phyloP scores from a whole-genome alignment of 225 moss, liverwort and hornwort genomes.

The Climacium dendroides region DNA sequence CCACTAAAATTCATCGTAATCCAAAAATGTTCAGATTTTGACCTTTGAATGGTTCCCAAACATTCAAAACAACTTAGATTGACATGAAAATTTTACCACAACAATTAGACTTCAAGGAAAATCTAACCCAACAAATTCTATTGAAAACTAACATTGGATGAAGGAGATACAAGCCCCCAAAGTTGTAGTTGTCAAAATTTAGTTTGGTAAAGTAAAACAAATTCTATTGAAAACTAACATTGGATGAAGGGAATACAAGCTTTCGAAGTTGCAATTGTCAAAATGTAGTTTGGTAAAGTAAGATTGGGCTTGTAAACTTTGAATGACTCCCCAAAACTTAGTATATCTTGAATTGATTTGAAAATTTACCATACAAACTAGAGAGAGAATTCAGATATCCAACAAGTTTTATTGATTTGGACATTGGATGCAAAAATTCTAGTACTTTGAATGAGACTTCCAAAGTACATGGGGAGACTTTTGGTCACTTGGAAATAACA shows the following conservation, averaged over 20 bases:
- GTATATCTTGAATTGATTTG: no score
- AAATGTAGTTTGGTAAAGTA: background rate
- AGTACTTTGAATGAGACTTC: background rate
- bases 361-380: background rate
- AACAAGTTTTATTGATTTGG: background rate
- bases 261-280: no score
- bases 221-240: background rate
- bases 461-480: background rate
- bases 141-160: background rate
- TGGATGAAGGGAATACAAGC: background rate
- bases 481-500: background rate
- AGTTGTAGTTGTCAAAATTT: no score
- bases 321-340: background rate
- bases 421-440: background rate
- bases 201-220: background rate
- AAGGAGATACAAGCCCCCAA: background rate
- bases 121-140: background rate
- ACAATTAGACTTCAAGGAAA: background rate
- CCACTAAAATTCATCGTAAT: background rate
- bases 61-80: background rate
- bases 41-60: background rate
- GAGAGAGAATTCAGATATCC: background rate
- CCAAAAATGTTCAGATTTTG: fast-evolving
- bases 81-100: background rate
- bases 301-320: background rate